phyloP scores from a whole-genome alignment of 345 rosid genomes.

The Psidium friedrichsthalianum region DNA sequence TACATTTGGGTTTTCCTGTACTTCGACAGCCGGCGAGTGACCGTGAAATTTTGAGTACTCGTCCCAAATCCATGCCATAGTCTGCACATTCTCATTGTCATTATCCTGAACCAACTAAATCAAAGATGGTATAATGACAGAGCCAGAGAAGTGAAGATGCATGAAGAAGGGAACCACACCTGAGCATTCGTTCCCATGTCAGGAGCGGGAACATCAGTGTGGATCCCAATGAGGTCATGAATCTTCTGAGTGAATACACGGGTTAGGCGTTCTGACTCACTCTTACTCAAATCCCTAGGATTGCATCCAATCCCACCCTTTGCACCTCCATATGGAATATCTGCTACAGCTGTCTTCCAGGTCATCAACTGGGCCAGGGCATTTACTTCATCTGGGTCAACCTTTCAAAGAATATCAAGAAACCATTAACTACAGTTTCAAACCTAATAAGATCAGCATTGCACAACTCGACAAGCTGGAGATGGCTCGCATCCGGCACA shows the following conservation, averaged over 20 bases:
- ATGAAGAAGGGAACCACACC: conserved; percentile 16
- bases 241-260: conserved; percentile 98
- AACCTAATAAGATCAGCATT: neutral
- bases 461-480: neutral
- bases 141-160: neutral
- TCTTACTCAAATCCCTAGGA: conserved; percentile 52
- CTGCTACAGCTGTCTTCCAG: conserved; percentile 95
- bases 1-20: no score
- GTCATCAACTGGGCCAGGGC: conserved; percentile 97
- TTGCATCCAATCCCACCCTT: conserved; percentile 92
- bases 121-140: neutral
- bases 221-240: conserved; percentile 86
- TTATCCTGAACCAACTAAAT: neutral
- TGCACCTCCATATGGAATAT: conserved; percentile 95
- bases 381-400: conserved; percentile 94
- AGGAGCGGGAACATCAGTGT: conserved; percentile 93
- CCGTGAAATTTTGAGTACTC: conserved; percentile 97
- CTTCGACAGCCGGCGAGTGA: no score
- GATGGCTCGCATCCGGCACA: neutral
- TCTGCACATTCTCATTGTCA: conserved; percentile 16
- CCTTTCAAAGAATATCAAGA: conserved; percentile 27
- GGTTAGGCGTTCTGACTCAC: conserved; percentile 82
- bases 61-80: conserved; percentile 97
- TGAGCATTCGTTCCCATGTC: conserved; percentile 95
- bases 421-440: neutral